Evolutionary conservation across 1,284 basidiomycete species (phyloP), one percentile per base, ranked within the genome.

Genomic region (Microbotryomycetes sp.): DNA sequence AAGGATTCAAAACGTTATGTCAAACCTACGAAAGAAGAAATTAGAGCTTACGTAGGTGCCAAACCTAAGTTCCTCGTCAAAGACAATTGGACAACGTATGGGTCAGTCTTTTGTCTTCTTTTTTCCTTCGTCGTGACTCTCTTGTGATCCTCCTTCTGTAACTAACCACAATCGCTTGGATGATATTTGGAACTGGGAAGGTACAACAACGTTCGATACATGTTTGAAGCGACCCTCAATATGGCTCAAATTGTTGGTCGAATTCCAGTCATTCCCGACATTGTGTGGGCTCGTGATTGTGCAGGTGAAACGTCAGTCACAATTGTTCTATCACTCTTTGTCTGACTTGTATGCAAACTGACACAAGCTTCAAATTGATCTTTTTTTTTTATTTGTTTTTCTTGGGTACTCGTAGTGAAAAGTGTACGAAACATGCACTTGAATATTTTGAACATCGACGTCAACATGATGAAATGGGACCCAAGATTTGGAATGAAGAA

Each of bases 201-300:
- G 9, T 49, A 15, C 25, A 26, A 26, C 16, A 49, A 49, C 12
- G 48, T 67, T 42, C 74, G 77, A 14, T 77, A 77, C 54, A 77
- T 78, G 56, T 74, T 79, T 47, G 79, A 79, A 59, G 59, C 78
- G 4, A 75, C 79, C 1, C 48, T 79, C 28, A 59, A 76, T 25
- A 77, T 80, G 30, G 79, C 77, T 19, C 64, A 71, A 4, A 59
- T 80, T 51, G 62, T 78, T 6, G 75, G 75, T 31, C 68, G 78
- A 45, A 77, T 77, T 4, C 74, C 77, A 1, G 72, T 79, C 57
- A 49, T 80, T 22, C 78, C 78, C 1, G 76, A 77, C 5, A 75
- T 74, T 55, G 70, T 80, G 7, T 80, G 80, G 54, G 78, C 79
- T 7, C 72, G 79, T 16, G 71, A 74, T 1, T 79, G 79, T 64